Evolutionary conservation across 345 rosid genomes (phyloP).

Genomic region (Syzygium jambos): DNA sequence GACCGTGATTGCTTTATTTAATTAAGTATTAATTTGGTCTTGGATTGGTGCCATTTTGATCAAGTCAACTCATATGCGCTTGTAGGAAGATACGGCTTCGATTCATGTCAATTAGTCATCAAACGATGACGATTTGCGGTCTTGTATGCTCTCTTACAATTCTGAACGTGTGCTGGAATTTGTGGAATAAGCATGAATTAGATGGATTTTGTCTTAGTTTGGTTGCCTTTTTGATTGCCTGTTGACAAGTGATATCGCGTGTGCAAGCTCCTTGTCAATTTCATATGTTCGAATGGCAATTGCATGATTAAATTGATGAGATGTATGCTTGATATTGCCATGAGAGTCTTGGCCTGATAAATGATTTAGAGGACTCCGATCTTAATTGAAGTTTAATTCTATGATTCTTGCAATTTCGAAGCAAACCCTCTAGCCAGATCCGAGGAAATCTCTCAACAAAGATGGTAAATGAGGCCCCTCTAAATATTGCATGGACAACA

Average conservation of each 20-base stretch:
- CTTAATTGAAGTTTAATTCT: not conserved
- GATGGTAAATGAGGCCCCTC: too few relatives aligned
- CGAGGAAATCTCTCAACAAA: too few relatives aligned
- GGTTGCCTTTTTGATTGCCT: not conserved
- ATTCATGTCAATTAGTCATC: not conserved
- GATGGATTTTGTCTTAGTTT: not conserved
- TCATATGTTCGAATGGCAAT: too few relatives aligned
- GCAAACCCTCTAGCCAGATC: too few relatives aligned
- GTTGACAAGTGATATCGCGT: not conserved
- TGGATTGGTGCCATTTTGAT: not conserved
- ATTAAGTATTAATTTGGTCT: accelerated
- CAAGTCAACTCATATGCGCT: not conserved
- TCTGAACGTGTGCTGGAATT: not conserved
- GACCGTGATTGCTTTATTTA: not conserved
- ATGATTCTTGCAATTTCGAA: too few relatives aligned
- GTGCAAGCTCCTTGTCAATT: too few relatives aligned
- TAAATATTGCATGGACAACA: too few relatives aligned
- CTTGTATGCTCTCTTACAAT: not conserved
- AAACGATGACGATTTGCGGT: accelerated
- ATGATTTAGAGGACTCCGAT: not conserved
- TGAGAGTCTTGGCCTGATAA: not conserved
- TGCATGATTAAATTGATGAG: not conserved
- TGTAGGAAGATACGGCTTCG: not conserved
- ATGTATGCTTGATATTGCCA: not conserved
- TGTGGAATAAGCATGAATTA: not conserved